Base-by-base conservation (phyloP, 2,329 filamentous ascomycete genomes). In the Mycocentrospora acerina region DNA sequence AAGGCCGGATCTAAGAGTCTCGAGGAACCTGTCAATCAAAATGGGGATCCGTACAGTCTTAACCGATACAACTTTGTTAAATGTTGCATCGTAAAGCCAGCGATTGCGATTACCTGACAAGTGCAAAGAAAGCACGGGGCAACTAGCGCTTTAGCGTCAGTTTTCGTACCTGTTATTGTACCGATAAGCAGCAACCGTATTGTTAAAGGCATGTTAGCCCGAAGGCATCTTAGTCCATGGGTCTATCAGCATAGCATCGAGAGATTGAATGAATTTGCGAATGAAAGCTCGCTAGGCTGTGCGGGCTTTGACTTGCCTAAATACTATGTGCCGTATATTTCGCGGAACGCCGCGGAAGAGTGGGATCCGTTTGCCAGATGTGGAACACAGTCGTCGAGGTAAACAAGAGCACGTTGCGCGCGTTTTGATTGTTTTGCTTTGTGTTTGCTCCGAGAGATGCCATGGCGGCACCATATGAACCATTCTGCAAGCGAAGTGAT, bases 361-460 rank as follows among this genome's bases (percentile, higher is more conserved):
- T 77, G 74, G 74, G 73, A 77, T 54, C 72, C 74, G 1, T 73
- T 70, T 4, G 76, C 73, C 11, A 73, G 73, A 1, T 57, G 64
- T 24, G 65, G 66, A 5, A 68, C 66, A 18, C 66, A 65, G 1
- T 69, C 36, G 51, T 51, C 31, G 55, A 62, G 46, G 46, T 69
- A 31, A 47, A 67, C 19, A 45, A 57, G 40, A 42, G 67, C 13
- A 44, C 45, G n/a, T 38, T n/a, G n/a, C n/a, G n/a, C n/a, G n/a
- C n/a, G n/a, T n/a, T n/a, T n/a, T n/a, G n/a, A n/a, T n/a, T n/a
- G n/a, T n/a, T n/a, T n/a, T n/a, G n/a, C n/a, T n/a, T n/a, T n/a
- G n/a, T n/a, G n/a, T n/a, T n/a, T n/a, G n/a, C n/a, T n/a, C n/a
- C n/a, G n/a, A n/a, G n/a, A n/a, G n/a, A n/a, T n/a, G n/a, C n/a